phyloP scores from a whole-genome alignment of 2,329 filamentous ascomycete genomes.

The Trichophyton benhamiae region DNA sequence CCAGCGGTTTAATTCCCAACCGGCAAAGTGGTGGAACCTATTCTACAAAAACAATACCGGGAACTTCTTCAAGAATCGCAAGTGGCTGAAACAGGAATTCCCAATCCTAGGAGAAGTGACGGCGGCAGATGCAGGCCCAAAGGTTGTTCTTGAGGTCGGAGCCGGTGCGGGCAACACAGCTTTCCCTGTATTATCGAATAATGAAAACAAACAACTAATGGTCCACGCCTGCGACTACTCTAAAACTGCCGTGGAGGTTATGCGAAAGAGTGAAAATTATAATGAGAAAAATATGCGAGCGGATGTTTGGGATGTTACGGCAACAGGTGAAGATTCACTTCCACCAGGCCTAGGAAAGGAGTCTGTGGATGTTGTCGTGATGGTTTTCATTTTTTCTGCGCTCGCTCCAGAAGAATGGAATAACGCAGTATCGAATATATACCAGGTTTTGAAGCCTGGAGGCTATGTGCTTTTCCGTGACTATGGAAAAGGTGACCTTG shows the following conservation, averaged over 20 bases:
- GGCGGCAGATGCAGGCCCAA: slow-evolving; percentile 53
- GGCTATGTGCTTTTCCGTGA: slow-evolving; percentile 92
- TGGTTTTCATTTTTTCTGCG: slow-evolving; percentile 97
- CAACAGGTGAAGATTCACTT: slow-evolving; percentile 42
- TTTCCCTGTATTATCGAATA: slow-evolving; percentile 75
- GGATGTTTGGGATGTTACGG: slow-evolving; percentile 87
- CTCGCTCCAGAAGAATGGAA: slow-evolving; percentile 75
- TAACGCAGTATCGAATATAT: slow-evolving; percentile 67
- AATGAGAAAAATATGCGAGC: slow-evolving; percentile 60
- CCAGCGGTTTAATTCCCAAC: slow-evolving; percentile 73
- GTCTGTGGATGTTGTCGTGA: slow-evolving; percentile 80
- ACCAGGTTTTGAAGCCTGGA: slow-evolving; percentile 73
- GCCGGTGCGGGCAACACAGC: slow-evolving; percentile 94
- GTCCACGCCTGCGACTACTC: slow-evolving; percentile 95
- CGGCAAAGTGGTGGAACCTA: slow-evolving; percentile 93
- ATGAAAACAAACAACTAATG: slow-evolving; percentile 68
- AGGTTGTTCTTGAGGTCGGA: slow-evolving; percentile 74
- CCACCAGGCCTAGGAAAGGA: slow-evolving; percentile 64
- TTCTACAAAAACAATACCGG: slow-evolving; percentile 97
- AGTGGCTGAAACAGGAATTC: slow-evolving; percentile 95
- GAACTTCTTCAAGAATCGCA: slow-evolving; percentile 98
- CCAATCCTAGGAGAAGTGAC: slow-evolving; percentile 72
- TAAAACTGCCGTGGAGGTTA: slow-evolving; percentile 86
- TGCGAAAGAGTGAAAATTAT: slow-evolving; percentile 69
- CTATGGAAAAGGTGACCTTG: slow-evolving; percentile 88